Evolutionary conservation across 805 yeast genomes (phyloP), one percentile per base, ranked within the genome.

Genomic region (Yarrowia phangngaensis): DNA sequence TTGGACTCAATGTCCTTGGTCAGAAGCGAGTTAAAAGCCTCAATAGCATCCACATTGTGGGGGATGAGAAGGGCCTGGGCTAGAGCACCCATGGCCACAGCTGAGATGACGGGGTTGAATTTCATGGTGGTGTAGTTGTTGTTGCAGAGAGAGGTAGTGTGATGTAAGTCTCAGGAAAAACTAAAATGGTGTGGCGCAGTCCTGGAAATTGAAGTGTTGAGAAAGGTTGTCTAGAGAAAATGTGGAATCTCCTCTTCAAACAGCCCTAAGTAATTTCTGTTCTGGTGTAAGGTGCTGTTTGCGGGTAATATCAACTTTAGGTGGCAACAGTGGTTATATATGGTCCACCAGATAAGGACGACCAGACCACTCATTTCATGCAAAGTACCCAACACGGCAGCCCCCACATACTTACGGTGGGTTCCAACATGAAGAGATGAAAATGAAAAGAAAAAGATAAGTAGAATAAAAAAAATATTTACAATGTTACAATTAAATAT

Each of bases 21-120:
- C 22, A 34, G 38, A 6, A 32, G 52, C 35, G 46, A 50, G 22
- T 49, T 26, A 49, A 72, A 68, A 19, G 67, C 70, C 33, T 69
- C 69, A 53, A 68, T 61, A 48, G 67, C 63, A 52, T 67, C 71
- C 35, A 64, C 64, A 31, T 73, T 65, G 40, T 73, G 69, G 24
- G 90, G 90, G 55, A 82, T 77, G 52, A 82, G 81, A 60, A 82
- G 69, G n/a, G 77, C 76, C 51, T 68, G 63, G 20, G 76, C 74
- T 6, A 68, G 56, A 20, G 71, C 53, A 33, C 66, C 66, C 41
- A 59, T 56, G 50, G 56, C 51, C 28, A 53, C 53, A 15, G 55
- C 51, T 16, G 54, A 51, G 20, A 53, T 54, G 31, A 56, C 50
- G 20, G 34, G 35, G 43, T 50, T 32, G 46, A 58, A 51, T 47